phyloP scores from a whole-genome alignment of 2,329 filamentous ascomycete genomes.

The Alternaria infectoria region DNA sequence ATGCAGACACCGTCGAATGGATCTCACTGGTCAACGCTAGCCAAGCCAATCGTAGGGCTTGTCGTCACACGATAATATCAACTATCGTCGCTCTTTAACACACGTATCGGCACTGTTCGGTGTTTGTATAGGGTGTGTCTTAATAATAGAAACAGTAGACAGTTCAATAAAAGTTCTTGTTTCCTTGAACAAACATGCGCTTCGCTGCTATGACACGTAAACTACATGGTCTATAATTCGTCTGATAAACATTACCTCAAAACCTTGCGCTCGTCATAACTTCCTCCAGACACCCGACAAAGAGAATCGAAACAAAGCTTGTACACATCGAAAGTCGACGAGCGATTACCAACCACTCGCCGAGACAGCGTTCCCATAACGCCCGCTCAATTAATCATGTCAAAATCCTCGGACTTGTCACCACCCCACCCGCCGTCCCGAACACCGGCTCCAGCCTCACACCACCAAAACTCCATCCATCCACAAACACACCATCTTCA shows the following conservation, averaged over 20 bases:
- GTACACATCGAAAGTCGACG: neutral
- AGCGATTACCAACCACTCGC: neutral
- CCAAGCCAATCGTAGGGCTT: neutral
- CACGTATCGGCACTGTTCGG: neutral
- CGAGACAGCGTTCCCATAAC: neutral
- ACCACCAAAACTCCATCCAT: slow-evolving; percentile 50
- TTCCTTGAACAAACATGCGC: neutral
- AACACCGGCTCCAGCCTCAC: slow-evolving; percentile 47
- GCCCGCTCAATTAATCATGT: neutral
- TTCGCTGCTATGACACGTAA: neutral
- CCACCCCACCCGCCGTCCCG: slow-evolving; percentile 8
- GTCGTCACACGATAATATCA: neutral
- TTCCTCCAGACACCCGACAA: neutral
- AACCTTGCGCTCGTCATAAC: neutral
- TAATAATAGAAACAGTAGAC: neutral
- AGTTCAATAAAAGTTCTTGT: neutral
- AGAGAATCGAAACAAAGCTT: neutral
- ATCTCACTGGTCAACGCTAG: neutral
- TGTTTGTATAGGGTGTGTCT: neutral
- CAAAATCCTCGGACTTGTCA: slow-evolving; percentile 13
- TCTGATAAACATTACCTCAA: neutral
- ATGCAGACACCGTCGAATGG: neutral
- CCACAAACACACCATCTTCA: slow-evolving; percentile 37
- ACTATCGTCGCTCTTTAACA: slow-evolving; percentile 6
- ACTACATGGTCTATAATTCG: neutral